Evolutionary conservation across 2,329 filamentous ascomycete genomes (phyloP), one percentile per base, ranked within the genome.

Genomic region (Colletotrichum filicis): DNA sequence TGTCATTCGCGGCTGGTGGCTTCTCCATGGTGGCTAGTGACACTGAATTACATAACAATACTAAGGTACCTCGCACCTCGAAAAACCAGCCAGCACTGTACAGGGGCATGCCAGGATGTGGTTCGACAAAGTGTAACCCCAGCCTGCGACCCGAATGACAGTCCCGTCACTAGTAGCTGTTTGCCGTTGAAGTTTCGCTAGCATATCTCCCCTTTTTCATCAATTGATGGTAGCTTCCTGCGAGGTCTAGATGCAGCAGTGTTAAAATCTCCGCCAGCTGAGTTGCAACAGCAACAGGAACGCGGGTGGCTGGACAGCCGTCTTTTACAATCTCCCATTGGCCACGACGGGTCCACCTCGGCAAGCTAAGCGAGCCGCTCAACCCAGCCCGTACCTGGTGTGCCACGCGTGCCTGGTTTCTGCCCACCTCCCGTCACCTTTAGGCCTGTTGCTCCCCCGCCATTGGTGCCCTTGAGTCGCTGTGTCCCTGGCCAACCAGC

Each of bases 401-500:
- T 16, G 8, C 22, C 19, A 49, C 42, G 42, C 42, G 42, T 49
- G 42, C 42, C 19, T 49, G 42, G 42, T 4, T 49, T 9, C 59
- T 62, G 59, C 22, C 24, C 59, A 30, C 59, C 24, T 49, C 30
- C 26, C 35, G 24, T 24, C 26, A 58, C 52, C 37, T 24, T 35
- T 35, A n/a, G 26, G 11, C 57, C 32, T 28, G 37, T 26, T 19
- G 26, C 55, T 32, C 28, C 55, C 55, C 55, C 55, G 55, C 55
- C 55, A 58, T 58, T 58, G 28, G 55, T 49, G 42, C 42, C 55
- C 16, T 58, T 55, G 5, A 2, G n/a, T 28, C 5, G 14, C 14
- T 57, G 26, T 5, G 28, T 35, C 37, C 66, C 66, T 63, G 49
- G 57, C 64, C 65, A 69, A 69, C 65, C 66, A 59, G 37, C 22